These are phyloP conservation scores for Theobroma grandiflorum DNA, from an alignment of 441 rosid species.

Conservation along the genomic window DNA sequence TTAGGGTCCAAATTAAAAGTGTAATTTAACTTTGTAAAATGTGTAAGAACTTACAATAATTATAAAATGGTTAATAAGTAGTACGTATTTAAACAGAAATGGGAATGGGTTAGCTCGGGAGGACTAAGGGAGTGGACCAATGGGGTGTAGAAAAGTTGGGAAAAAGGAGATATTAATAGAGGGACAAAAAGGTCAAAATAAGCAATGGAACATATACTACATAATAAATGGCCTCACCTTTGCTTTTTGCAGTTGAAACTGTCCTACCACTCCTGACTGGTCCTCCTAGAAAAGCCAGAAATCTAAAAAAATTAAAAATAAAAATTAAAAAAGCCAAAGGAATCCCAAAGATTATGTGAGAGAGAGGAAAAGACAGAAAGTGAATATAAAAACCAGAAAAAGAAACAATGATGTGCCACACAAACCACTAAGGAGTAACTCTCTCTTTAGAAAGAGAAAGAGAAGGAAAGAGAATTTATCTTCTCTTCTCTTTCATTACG, in stretches of 20 bases:
- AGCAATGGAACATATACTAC: not conserved
- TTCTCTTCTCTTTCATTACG: constrained; percentile 20
- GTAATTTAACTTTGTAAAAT: too few relatives aligned
- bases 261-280: constrained; percentile 18
- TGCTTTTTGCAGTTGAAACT: constrained; percentile 20
- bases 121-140: not conserved
- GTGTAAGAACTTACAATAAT: too few relatives aligned
- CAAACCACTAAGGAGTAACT: constrained; percentile 21
- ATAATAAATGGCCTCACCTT: not conserved
- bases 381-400: constrained; percentile 26
- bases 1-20: too few relatives aligned
- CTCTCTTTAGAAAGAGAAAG: constrained; percentile 10
- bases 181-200: not conserved
- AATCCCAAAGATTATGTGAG: constrained; percentile 30
- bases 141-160: not conserved
- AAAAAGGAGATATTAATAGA: not conserved
- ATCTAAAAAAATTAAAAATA: not conserved
- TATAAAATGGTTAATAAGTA: too few relatives aligned
- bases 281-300: not conserved
- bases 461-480: not conserved
- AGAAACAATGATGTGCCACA: constrained; percentile 28
- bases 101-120: not conserved
- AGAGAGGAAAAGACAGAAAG: constrained; percentile 23
- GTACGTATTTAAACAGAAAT: not conserved
- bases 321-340: not conserved